These are phyloP conservation scores for Aspergillus sp. DNA, from an alignment of 2,329 filamentous ascomycete genomes.

Conservation along the genomic window DNA sequence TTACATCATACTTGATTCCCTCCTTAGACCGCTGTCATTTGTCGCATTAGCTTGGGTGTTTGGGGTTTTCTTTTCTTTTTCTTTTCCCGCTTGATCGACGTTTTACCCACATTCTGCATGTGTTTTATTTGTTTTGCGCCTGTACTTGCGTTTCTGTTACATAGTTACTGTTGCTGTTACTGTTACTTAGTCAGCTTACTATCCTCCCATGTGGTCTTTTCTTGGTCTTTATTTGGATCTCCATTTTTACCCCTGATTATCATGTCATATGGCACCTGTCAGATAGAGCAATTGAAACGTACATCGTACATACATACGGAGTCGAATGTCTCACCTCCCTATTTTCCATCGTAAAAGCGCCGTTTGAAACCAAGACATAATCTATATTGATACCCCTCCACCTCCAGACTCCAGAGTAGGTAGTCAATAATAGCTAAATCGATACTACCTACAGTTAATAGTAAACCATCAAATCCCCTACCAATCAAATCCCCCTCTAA, in stretches of 20 bases:
- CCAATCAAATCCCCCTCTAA: not conserved
- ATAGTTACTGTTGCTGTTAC: not conserved
- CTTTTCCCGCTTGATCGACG: not conserved
- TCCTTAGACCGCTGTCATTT: conserved; percentile 5
- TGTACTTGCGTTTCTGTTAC: not conserved
- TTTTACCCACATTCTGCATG: not conserved
- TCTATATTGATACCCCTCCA: no score
- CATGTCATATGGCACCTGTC: not conserved
- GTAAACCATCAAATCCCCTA: no score
- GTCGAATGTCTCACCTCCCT: not conserved
- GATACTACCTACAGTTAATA: no score
- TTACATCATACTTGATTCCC: conserved; percentile 4
- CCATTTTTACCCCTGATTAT: not conserved
- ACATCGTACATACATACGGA: not conserved
- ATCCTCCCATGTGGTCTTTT: not conserved
- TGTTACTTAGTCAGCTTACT: not conserved
- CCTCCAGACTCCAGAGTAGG: no score
- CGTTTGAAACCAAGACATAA: no score
- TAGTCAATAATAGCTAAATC: no score
- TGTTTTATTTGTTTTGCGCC: not conserved
- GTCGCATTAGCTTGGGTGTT: conserved; percentile 12
- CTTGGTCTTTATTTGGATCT: not conserved
- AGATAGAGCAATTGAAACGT: not conserved
- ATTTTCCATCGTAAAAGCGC: no score
- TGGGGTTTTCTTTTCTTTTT: not conserved